phyloP scores from a whole-genome alignment of 441 rosid genomes.

The Corymbia citriodora region DNA sequence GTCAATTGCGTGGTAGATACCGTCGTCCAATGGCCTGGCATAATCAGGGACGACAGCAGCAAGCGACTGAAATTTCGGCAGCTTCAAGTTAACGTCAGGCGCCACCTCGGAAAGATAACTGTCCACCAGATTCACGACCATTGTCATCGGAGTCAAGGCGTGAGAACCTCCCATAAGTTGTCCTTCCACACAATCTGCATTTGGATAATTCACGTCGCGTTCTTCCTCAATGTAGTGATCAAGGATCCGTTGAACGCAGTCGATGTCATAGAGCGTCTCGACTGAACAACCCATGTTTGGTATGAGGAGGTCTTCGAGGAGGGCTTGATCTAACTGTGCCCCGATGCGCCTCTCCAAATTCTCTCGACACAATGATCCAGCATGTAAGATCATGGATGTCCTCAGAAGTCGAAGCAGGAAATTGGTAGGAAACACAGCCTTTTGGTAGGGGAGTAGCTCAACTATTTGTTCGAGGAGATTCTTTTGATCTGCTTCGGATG shows the following conservation, averaged over 20 bases:
- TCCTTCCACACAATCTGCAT: conserved; percentile 20
- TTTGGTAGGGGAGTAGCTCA: conserved; percentile 52
- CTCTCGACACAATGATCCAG: conserved; percentile 45
- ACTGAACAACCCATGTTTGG: conserved; percentile 71
- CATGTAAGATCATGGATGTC: conserved; percentile 64
- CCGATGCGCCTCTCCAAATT: conserved; percentile 73
- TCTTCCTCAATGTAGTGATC: conserved; percentile 61
- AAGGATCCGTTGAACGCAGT: conserved; percentile 82
- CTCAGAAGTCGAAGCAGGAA: conserved; percentile 81
- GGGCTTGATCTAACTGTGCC: conserved; percentile 65
- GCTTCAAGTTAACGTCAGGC: conserved; percentile 80
- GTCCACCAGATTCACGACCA: conserved; percentile 79
- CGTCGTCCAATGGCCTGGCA: conserved; percentile 79
- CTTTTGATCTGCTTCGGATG: conserved; percentile 41
- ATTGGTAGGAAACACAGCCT: conserved; percentile 51
- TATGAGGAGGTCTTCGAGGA: conserved; percentile 74
- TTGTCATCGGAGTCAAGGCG: conserved; percentile 45
- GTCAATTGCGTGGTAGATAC: conserved; percentile 88
- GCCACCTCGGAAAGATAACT: conserved; percentile 90
- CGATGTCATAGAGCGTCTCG: conserved; percentile 81
- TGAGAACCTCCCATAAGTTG: conserved; percentile 43
- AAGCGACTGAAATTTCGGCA: conserved; percentile 63
- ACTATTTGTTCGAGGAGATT: conserved; percentile 75
- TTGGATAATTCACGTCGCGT: conserved; percentile 19
- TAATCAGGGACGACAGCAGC: conserved; percentile 73